Evolutionary conservation across 768 basidiomycete species (phyloP).

Genomic region (Candolleomyces eurysporus): DNA sequence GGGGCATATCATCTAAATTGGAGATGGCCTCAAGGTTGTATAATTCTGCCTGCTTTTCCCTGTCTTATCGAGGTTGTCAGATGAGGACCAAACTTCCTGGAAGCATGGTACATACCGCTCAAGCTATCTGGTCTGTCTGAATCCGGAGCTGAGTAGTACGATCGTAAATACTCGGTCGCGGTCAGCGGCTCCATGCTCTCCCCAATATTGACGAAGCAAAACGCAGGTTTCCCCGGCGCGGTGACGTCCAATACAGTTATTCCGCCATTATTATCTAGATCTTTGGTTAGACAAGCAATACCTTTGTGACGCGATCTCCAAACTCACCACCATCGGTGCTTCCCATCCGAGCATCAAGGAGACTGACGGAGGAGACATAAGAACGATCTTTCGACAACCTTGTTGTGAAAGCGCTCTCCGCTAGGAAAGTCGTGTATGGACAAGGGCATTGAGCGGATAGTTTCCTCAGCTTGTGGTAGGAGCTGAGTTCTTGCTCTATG

Average conservation of each 20-base stretch:
- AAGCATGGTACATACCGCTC: not conserved
- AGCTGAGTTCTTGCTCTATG: constrained; percentile 31
- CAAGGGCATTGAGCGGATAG: constrained; percentile 25
- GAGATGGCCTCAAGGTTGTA: not conserved
- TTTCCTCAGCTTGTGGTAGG: constrained; percentile 16
- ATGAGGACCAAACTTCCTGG: not conserved
- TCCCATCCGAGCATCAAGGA: constrained; percentile 23
- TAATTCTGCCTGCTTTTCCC: not conserved
- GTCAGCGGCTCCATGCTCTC: not conserved
- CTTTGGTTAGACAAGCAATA: not conserved
- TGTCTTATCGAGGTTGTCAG: not conserved
- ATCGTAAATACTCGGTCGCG: constrained; percentile 2
- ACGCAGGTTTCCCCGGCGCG: constrained; percentile 19
- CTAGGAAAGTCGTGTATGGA: constrained; percentile 28
- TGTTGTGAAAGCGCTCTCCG: constrained; percentile 26
- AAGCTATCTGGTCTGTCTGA: not conserved
- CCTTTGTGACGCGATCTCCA: not conserved
- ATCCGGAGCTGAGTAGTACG: not conserved
- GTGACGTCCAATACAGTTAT: constrained; percentile 34
- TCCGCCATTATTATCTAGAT: constrained; percentile 32
- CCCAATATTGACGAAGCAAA: constrained; percentile 20
- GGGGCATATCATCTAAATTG: not conserved
- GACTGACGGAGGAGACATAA: constrained; percentile 16
- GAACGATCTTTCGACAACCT: constrained; percentile 18
- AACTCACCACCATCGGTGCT: constrained; percentile 24